Percentiles rank a stretch among this genome's conserved stretches.
These are phyloP conservation scores for Gastrodia elata DNA, from an alignment of 106 monocot species.

Conservation along the genomic window DNA sequence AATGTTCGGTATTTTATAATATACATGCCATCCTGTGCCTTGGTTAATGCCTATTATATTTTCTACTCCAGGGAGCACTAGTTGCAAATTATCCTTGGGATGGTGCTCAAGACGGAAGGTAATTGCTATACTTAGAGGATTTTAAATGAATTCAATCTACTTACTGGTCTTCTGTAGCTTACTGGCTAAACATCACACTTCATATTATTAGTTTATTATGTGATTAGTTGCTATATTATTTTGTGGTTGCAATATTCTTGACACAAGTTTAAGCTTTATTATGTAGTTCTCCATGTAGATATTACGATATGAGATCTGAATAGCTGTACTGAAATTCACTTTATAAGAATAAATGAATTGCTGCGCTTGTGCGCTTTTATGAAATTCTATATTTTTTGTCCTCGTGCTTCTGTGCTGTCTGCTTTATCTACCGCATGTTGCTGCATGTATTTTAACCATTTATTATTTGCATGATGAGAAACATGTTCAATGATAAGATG, in stretches of 20 bases:
- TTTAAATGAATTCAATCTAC: not conserved
- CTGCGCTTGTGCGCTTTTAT: constrained; percentile 53
- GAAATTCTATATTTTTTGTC: not conserved
- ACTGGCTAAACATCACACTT: not conserved
- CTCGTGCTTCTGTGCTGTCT: not conserved
- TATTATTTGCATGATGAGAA: not conserved
- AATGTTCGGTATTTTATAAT: not conserved
- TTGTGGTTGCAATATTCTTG: too few relatives aligned
- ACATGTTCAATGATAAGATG: too few relatives aligned
- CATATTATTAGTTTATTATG: not conserved
- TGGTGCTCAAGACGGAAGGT: constrained; percentile 76
- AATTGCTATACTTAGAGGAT: not conserved
- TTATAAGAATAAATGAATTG: not conserved
- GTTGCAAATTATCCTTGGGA: constrained; percentile 99
- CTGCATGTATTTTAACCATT: not conserved
- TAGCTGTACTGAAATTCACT: not conserved
- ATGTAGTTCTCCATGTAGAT: too few relatives aligned
- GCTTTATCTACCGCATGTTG: not conserved
- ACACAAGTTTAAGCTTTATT: too few relatives aligned
- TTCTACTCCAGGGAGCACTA: constrained; percentile 74
- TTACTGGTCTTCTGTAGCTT: not conserved
- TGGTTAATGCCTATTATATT: constrained; percentile 4
- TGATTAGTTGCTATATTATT: not conserved
- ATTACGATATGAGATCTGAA: not conserved
- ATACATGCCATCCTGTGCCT: not conserved